Evolutionary conservation across 140 eudicot species (phyloP), one percentile per base, ranked within the genome.

Genomic region (Ambrosia hybrid): DNA sequence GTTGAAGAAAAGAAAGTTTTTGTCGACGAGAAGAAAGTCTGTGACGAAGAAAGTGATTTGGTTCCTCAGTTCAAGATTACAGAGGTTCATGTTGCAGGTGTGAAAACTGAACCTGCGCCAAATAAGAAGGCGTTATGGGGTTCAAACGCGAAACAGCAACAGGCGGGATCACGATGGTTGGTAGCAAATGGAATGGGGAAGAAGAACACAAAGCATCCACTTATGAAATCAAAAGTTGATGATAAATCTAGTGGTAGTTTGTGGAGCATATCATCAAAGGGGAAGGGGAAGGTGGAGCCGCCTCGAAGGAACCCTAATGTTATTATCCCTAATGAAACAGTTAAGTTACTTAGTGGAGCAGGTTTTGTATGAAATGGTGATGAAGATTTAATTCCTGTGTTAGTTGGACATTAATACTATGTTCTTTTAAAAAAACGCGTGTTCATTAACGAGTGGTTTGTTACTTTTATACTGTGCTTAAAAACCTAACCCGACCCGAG

Each of bases 151-250:
- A 78, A 73, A 48, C 94, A 90, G 58, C 89, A 89, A 60, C 93
- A 90, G 67, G 83, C 96, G 16, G 99, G 99, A 11, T 93, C 97
- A 4, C 91, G 99, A 4, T 93, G 99, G 99, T 71, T 93, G 80
- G 82, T 88, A 37, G 99, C 97, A 3, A 90, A 88, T 64, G 97
- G 97, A 17, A 90, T 93, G 99, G 99, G 96, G 55, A 92, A 92
- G 76, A 92, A 92, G 88, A 84, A 78, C 67, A 82, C 82, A 33
- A 93, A 90, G 68, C 87, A 87, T 78, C 97, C 93, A 12, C 48
- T 84, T 2, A 76, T 83, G 87, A 93, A 86, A 69, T 70, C 98
- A 2, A 88, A 86, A 76, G 65, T 46, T 67, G 82, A 51, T 11
- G 76, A 65, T 21, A 86, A 84, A 48, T 57, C 85, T 34, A 30